Evolutionary conservation across 768 basidiomycete species (phyloP).

Genomic region (Clitopilus hobsonii): DNA sequence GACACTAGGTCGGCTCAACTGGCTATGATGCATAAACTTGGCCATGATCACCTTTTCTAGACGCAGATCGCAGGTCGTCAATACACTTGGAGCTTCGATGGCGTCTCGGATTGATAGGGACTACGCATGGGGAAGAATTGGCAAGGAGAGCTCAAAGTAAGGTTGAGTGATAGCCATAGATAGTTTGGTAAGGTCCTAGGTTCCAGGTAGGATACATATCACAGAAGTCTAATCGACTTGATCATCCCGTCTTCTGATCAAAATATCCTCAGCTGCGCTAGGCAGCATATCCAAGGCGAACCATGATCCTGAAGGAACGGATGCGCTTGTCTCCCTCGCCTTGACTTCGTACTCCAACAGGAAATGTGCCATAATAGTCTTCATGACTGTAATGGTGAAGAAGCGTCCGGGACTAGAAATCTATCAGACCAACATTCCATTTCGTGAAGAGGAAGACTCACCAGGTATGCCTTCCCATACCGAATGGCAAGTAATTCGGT

Average conservation of each 20-base stretch:
- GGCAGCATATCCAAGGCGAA: background rate
- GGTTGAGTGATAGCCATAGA: too few species aligned
- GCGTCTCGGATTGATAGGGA: too few species aligned
- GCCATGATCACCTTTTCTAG: too few species aligned
- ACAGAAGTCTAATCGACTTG: background rate
- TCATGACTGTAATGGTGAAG: slow-evolving; percentile 16
- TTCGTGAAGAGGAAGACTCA: background rate
- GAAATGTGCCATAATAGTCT: slow-evolving; percentile 18
- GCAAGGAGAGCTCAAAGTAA: too few species aligned
- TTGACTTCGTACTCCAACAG: slow-evolving; percentile 18
- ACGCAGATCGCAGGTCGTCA: too few species aligned
- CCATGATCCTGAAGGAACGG: background rate
- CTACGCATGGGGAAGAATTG: too few species aligned
- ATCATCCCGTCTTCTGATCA: background rate
- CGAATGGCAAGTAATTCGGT: slow-evolving; percentile 1
- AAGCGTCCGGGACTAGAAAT: slow-evolving; percentile 12
- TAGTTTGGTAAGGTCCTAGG: too few species aligned
- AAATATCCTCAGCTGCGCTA: background rate
- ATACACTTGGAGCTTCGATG: too few species aligned
- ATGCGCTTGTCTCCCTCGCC: slow-evolving; percentile 2
- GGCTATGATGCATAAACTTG: too few species aligned
- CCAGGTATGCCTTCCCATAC: slow-evolving; percentile 1
- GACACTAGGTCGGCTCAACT: too few species aligned
- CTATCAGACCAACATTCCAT: background rate
- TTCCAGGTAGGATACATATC: too few species aligned